Conservation (phyloP, 2,329 filamentous ascomycete species). For the Colletotrichum abscissum region DNA sequence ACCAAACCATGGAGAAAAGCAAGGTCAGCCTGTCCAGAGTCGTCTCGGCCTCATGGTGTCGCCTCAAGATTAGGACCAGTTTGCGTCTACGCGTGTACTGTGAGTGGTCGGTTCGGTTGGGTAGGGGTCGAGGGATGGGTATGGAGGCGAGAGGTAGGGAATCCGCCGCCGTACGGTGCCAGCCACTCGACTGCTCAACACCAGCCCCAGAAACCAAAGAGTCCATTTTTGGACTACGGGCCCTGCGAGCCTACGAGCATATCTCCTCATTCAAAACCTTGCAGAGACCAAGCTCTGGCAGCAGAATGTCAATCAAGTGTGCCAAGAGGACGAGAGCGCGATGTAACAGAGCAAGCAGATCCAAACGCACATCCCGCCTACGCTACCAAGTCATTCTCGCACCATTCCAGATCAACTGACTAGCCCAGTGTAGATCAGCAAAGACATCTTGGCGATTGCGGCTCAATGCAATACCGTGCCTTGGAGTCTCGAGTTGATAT, state of each 20-base stretch:
- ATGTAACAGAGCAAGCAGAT: conserved; percentile 6
- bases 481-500: conserved; percentile 7
- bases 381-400: background rate
- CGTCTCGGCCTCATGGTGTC: background rate
- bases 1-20: conserved; percentile 1
- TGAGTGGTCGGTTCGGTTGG: background rate
- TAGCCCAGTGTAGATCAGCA: conserved; percentile 9
- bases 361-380: conserved; percentile 1
- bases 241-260: background rate
- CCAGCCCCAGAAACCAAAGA: background rate
- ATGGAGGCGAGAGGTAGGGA: background rate
- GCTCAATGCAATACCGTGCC: conserved; percentile 11
- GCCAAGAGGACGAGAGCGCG: conserved; percentile 1
- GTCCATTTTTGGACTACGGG: conserved; percentile 1
- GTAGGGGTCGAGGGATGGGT: background rate
- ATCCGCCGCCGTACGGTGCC: background rate
- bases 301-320: background rate
- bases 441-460: conserved; percentile 13
- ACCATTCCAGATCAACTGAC: background rate
- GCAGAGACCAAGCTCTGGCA: background rate
- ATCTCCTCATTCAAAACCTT: background rate
- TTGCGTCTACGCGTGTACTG: background rate
- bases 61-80: background rate
- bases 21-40: background rate
- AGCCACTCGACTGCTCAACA: background rate